These are phyloP conservation scores for Penicillium silybi DNA, from an alignment of 495 filamentous ascomycete species.

Conservation along the genomic window DNA sequence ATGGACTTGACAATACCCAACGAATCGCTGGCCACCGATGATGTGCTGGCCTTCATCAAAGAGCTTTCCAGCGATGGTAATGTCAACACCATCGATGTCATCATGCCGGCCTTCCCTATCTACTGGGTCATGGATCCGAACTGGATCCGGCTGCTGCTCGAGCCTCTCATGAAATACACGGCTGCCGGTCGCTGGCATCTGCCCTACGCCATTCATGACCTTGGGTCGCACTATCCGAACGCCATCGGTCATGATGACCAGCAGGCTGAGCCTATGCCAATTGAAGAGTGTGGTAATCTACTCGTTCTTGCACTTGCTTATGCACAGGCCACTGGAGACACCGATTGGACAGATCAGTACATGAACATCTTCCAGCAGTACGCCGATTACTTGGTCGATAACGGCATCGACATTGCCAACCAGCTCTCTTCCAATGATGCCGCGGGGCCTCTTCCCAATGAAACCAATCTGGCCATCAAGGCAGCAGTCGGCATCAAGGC, in stretches of 20 bases:
- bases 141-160: slow-evolving; percentile 46
- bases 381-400: slow-evolving; percentile 49
- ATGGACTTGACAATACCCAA: slow-evolving; percentile 45
- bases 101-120: slow-evolving; percentile 48
- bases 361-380: slow-evolving; percentile 36
- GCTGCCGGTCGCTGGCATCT: slow-evolving; percentile 40
- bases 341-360: slow-evolving; percentile 33
- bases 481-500: slow-evolving; percentile 52
- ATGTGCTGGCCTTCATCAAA: slow-evolving; percentile 49
- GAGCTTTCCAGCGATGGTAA: slow-evolving; percentile 52
- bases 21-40: slow-evolving; percentile 37
- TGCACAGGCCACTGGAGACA: slow-evolving; percentile 38
- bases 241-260: slow-evolving; percentile 47
- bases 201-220: slow-evolving; percentile 44
- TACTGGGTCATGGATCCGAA: slow-evolving; percentile 47
- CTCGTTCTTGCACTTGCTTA: slow-evolving; percentile 44
- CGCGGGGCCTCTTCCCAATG: slow-evolving; percentile 46
- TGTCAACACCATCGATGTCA: slow-evolving; percentile 51
- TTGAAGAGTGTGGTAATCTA: slow-evolving; percentile 47
- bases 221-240: slow-evolving; percentile 45
- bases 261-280: slow-evolving; percentile 42
- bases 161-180: slow-evolving; percentile 49
- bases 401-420: slow-evolving; percentile 42
- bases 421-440: slow-evolving; percentile 57
- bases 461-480: slow-evolving; percentile 57